These are phyloP conservation scores for Melampsora allii-populina DNA, from an alignment of 1,284 basidiomycete species.

Conservation along the genomic window DNA sequence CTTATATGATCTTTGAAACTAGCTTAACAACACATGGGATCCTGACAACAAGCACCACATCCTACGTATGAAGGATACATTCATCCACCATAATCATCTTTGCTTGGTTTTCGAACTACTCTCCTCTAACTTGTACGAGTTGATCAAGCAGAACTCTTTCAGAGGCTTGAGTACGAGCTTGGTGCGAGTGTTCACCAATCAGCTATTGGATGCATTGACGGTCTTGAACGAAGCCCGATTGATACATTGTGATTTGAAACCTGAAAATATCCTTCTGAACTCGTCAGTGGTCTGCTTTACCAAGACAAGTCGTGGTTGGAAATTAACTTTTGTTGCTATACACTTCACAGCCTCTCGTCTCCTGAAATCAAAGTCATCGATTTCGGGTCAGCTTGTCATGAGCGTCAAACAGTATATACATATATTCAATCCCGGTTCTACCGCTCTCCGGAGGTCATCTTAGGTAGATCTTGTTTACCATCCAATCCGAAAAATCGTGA, in stretches of 20 bases:
- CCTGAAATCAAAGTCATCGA: slow-evolving; percentile 99
- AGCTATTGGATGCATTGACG: slow-evolving; percentile 85
- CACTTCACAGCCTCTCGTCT: slow-evolving; percentile 71
- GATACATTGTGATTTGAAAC: slow-evolving; percentile 98
- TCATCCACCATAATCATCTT: slow-evolving; percentile 93
- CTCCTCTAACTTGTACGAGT: slow-evolving; percentile 95
- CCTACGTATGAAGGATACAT: slow-evolving; percentile 87
- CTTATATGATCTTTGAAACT: slow-evolving; percentile 41
- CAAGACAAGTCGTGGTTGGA: slow-evolving; percentile 29
- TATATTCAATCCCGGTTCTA: slow-evolving; percentile 99
- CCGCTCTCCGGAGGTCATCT: slow-evolving; percentile 92
- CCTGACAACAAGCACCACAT: slow-evolving; percentile 96
- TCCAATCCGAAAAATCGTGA: too few relatives aligned
- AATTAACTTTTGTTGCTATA: background rate
- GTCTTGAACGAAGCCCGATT: slow-evolving; percentile 91
- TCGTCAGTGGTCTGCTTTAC: slow-evolving; percentile 62
- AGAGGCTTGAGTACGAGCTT: slow-evolving; percentile 93
- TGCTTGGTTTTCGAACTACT: slow-evolving; percentile 97
- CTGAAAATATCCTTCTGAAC: slow-evolving; percentile 91
- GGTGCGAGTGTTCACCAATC: slow-evolving; percentile 95
- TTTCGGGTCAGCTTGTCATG: slow-evolving; percentile 97
- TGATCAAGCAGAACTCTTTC: slow-evolving; percentile 99
- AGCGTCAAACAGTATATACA: slow-evolving; percentile 97
- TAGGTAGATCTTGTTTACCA: slow-evolving; percentile 58
- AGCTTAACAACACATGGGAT: slow-evolving; percentile 90